These are phyloP conservation scores for Paramecium bursaria DNA, from an alignment of 73 alveolate genomes.

Conservation along the genomic window DNA sequence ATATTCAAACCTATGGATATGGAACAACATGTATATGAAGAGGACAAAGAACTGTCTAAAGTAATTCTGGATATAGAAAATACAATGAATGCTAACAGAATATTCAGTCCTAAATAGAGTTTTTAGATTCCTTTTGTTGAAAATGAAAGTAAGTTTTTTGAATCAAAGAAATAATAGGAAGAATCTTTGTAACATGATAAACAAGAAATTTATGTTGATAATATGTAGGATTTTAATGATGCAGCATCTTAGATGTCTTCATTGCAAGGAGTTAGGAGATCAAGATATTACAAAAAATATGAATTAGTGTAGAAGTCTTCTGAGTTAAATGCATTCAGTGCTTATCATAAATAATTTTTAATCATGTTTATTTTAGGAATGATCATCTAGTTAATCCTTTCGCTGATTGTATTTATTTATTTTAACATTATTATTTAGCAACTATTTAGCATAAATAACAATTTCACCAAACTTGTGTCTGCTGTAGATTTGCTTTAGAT, in stretches of 20 bases:
- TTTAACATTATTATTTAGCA: background rate
- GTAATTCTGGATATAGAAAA: too few relatives aligned
- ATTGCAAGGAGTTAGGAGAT: conserved; percentile 16
- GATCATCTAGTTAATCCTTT: background rate
- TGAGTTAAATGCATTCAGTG: background rate
- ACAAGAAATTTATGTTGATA: too few relatives aligned
- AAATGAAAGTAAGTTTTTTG: too few relatives aligned
- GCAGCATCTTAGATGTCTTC: conserved; percentile 7
- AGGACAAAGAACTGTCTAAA: too few relatives aligned
- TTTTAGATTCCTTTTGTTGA: too few relatives aligned
- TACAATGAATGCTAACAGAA: too few relatives aligned
- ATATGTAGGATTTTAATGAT: too few relatives aligned
- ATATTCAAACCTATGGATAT: too few relatives aligned
- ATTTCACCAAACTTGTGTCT: background rate
- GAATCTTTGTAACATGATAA: too few relatives aligned
- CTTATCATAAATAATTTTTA: background rate
- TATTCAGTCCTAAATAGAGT: too few relatives aligned
- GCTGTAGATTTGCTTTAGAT: conserved; percentile 33
- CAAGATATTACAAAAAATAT: conserved; percentile 9
- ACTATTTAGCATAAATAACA: background rate
- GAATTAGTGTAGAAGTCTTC: background rate
- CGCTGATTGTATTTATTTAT: background rate
- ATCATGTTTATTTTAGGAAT: background rate
- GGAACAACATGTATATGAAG: too few relatives aligned
- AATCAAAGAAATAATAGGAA: too few relatives aligned